Evolutionary conservation across 176 grass and related monocot species (phyloP).

Genomic region (Bolboschoenus planiculmis): DNA sequence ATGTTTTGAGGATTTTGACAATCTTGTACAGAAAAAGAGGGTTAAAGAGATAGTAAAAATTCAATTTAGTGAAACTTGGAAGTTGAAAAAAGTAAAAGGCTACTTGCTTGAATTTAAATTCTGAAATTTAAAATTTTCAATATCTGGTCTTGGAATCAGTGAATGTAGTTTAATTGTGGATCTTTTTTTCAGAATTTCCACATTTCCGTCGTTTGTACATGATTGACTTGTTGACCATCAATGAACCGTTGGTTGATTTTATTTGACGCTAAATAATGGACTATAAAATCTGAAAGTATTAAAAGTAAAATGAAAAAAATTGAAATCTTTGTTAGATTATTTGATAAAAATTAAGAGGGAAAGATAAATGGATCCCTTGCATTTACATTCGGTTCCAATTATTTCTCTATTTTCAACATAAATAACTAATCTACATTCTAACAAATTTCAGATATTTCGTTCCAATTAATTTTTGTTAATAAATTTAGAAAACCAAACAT

Average conservation of each 20-base stretch:
- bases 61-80: not conserved
- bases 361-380: too few species aligned
- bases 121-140: not conserved
- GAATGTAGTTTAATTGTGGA: not conserved
- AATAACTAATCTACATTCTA: too few species aligned
- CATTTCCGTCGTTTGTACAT: not conserved
- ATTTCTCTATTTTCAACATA: too few species aligned
- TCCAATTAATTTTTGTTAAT: too few species aligned
- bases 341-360: too few species aligned
- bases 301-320: not conserved
- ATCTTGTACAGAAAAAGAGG: slow-evolving; percentile 21
- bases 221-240: not conserved
- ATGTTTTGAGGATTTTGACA: not conserved
- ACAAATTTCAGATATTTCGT: too few species aligned
- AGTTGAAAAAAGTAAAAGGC: not conserved
- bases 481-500: too few species aligned
- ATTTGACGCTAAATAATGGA: not conserved
- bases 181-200: not conserved
- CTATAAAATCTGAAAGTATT: not conserved
- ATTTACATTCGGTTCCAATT: too few species aligned
- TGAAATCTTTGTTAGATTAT: not conserved
- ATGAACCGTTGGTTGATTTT: not conserved
- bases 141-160: not conserved
- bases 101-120: not conserved
- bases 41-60: slow-evolving; percentile 1